phyloP scores from a whole-genome alignment of 257 asterid genomes.

The Ocimum tenuiflorum region DNA sequence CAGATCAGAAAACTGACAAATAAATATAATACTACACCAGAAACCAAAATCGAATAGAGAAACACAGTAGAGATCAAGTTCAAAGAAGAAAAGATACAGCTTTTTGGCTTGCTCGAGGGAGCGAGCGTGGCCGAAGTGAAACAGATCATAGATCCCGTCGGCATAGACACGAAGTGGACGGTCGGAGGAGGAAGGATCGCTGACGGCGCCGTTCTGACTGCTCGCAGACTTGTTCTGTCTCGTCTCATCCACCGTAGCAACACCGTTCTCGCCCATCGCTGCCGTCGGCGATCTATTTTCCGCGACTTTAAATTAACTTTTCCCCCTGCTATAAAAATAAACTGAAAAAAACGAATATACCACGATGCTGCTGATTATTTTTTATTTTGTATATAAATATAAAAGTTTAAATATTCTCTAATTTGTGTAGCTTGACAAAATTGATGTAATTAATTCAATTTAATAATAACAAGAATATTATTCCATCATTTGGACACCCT shows the following conservation, averaged over 20 bases:
- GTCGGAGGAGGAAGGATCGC: conserved; percentile 38
- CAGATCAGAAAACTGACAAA: background rate
- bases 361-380: conserved; percentile 7
- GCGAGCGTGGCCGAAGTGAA: conserved; percentile 97
- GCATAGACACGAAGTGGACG: conserved; percentile 84
- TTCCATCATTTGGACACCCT: too few species aligned
- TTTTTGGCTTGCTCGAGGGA: conserved; percentile 93
- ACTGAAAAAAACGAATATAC: conserved; percentile 17
- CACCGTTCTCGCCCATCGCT: conserved; percentile 42
- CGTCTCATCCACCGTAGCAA: conserved; percentile 24
- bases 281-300: conserved; percentile 17
- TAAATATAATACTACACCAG: background rate
- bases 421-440: too few species aligned
- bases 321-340: background rate
- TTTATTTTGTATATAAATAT: too few species aligned
- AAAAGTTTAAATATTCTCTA: too few species aligned
- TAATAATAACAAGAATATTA: too few species aligned
- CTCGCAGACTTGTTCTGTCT: conserved; percentile 24
- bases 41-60: background rate
- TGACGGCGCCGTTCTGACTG: conserved; percentile 33
- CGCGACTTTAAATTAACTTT: background rate
- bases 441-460: too few species aligned
- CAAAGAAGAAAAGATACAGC: conserved; percentile 28
- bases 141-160: conserved; percentile 97
- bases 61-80: background rate